Evolutionary conservation across 2,329 filamentous ascomycete genomes (phyloP).

Genomic region (Thelonectria blattea): DNA sequence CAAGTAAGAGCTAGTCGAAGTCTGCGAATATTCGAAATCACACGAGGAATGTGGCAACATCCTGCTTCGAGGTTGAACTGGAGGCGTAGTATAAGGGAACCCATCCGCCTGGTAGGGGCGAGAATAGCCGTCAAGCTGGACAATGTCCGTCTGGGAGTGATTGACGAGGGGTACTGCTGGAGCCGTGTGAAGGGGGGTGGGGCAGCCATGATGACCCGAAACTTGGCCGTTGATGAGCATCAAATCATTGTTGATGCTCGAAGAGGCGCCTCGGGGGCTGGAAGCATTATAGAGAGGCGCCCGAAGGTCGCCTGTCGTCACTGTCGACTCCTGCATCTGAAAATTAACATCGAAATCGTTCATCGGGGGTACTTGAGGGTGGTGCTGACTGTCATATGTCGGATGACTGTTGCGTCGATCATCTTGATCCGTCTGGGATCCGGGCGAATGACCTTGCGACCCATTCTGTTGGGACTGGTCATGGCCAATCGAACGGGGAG

Average conservation of each 20-base stretch:
- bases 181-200: conserved; percentile 2
- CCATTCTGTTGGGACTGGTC: conserved; percentile 23
- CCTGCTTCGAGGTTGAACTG: conserved; percentile 1
- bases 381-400: conserved; percentile 35
- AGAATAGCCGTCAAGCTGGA: background rate
- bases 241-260: conserved; percentile 14
- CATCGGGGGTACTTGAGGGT: conserved; percentile 25
- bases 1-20: background rate
- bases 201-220: conserved; percentile 2
- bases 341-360: conserved; percentile 30
- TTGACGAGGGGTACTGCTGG: background rate
- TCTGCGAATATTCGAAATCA: background rate
- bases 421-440: conserved; percentile 14
- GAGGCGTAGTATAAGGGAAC: background rate
- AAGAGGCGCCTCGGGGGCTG: conserved; percentile 2
- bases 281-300: conserved; percentile 22
- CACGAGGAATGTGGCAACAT: background rate
- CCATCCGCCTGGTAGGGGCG: background rate
- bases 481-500: conserved; percentile 9
- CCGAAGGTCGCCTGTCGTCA: conserved; percentile 23
- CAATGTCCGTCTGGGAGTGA: background rate
- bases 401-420: conserved; percentile 30
- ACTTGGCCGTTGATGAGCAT: conserved; percentile 19
- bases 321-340: conserved; percentile 28
- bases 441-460: conserved; percentile 13